Percentiles rank a stretch among this genome's conserved stretches.
phyloP scores from a whole-genome alignment of 2,329 filamentous ascomycete genomes.

The Paecilomyces niveus region DNA sequence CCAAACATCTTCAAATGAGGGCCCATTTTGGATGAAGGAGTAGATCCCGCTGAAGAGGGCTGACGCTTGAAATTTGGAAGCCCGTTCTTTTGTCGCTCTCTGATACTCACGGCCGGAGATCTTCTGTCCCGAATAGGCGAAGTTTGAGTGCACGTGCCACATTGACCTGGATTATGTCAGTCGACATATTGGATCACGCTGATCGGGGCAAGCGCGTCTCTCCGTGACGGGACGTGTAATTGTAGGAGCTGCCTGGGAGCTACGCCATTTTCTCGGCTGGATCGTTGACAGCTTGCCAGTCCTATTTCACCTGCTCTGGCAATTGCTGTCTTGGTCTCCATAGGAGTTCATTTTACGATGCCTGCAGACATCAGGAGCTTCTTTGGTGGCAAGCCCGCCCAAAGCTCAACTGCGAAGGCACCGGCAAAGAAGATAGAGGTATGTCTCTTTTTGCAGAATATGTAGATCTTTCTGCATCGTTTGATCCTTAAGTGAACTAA shows the following conservation, averaged over 20 bases:
- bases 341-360: conserved; percentile 45
- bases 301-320: not conserved
- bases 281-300: conserved; percentile 3
- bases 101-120: not conserved
- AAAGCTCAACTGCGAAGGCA: conserved; percentile 40
- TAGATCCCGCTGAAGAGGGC: not conserved
- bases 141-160: conserved; percentile 18
- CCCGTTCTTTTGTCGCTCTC: not conserved
- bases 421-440: conserved; percentile 36
- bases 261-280: not conserved
- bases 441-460: conserved; percentile 7
- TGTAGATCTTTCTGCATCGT: not conserved
- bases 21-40: conserved; percentile 18
- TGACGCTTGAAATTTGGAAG: not conserved
- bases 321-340: not conserved
- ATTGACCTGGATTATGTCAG: conserved; percentile 16
- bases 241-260: not conserved
- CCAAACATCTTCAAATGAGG: conserved; percentile 28
- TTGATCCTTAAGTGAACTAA: too few relatives aligned
- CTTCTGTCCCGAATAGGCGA: conserved; percentile 8
- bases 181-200: conserved; percentile 13
- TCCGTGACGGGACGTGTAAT: conserved; percentile 1
- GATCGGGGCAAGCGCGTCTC: conserved; percentile 8
- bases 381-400: conserved; percentile 69
- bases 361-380: conserved; percentile 82